Percentiles rank a stretch among this genome's conserved stretches.
Conservation (phyloP, 768 basidiomycete species). For the Cyathus striatus region DNA sequence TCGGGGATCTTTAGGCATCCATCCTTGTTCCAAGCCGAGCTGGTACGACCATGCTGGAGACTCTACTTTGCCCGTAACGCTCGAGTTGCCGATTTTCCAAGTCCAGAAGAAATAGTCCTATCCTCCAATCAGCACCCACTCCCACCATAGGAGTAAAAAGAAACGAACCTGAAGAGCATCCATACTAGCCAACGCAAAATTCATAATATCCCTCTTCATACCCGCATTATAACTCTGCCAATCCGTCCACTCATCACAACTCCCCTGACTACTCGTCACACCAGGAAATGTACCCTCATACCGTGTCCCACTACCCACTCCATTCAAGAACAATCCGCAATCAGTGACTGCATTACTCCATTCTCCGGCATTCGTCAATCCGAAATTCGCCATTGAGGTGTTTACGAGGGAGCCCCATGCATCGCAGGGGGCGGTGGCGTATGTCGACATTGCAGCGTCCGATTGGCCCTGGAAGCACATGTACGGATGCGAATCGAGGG, state of each 20-base stretch:
- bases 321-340: conserved; percentile 75
- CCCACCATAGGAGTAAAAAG: not conserved
- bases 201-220: conserved; percentile 59
- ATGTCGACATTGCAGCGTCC: conserved; percentile 49
- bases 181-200: conserved; percentile 84
- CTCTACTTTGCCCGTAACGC: conserved; percentile 28
- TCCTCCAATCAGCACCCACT: not conserved
- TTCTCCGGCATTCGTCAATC: conserved; percentile 82
- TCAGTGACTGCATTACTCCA: conserved; percentile 84
- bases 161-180: conserved; percentile 69
- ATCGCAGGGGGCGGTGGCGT: conserved; percentile 57
- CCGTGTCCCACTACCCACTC: conserved; percentile 68
- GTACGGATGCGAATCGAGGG: conserved; percentile 87
- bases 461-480: conserved; percentile 67
- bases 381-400: conserved; percentile 71
- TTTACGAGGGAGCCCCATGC: conserved; percentile 74
- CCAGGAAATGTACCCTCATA: conserved; percentile 41
- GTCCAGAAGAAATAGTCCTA: not conserved
- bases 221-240: conserved; percentile 58
- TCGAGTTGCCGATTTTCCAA: not conserved
- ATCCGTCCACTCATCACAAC: conserved; percentile 68
- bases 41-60: conserved; percentile 91
- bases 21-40: conserved; percentile 85
- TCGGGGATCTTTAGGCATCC: conserved; percentile 91
- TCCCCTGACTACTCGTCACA: conserved; percentile 43